Base-by-base conservation (phyloP, 2,329 filamentous ascomycete genomes). In the Fusarium sp. region DNA sequence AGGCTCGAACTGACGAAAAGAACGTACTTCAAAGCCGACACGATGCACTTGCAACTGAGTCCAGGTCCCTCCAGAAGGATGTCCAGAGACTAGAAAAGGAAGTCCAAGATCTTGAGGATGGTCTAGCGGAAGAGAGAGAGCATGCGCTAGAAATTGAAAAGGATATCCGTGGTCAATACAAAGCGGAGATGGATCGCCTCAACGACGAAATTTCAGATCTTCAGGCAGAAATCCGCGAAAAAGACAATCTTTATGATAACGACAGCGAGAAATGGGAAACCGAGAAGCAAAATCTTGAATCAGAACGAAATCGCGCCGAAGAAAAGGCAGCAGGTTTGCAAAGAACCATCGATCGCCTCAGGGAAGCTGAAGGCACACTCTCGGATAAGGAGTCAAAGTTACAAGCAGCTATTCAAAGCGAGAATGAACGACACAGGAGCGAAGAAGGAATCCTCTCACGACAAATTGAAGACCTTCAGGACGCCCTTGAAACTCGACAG, bases 391-490 rank as follows among this genome's bases (percentile, higher is more conserved):
- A 94, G 77, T 85, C 85, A 28, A 92, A 87, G 78, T 83, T 94
- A 23, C 90, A 93, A 78, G 88, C 91, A 76, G 90, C 90, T 7
- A 85, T 95, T 18, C 87, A 92, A 71, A 93, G 89, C 77, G 93
- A 95, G 78, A 88, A 88, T 52, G 88, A 94, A 71, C 90, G 93
- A 30, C 91, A 96, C 77, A 87, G 88, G 71, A 90, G 88, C 62
- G 93, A 96, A 76, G 92, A 96, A 79, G 88, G 88, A 16, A 83
- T 91, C 12, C 84, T 97, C 57, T 89, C 86, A 69, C 87, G 89
- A n/a, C 93, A 96, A 79, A 90, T 97, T 58, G 89, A 92, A 52
- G 91, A 92, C 57, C 85, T 96, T 15, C 91, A 93, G 77, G 88
- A 90, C 53, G 93, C 94, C 65, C 86, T 96, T 18, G 88, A 92